Evolutionary conservation across 2,329 filamentous ascomycete species (phyloP).

Genomic region (Neodidymelliopsis sp.): DNA sequence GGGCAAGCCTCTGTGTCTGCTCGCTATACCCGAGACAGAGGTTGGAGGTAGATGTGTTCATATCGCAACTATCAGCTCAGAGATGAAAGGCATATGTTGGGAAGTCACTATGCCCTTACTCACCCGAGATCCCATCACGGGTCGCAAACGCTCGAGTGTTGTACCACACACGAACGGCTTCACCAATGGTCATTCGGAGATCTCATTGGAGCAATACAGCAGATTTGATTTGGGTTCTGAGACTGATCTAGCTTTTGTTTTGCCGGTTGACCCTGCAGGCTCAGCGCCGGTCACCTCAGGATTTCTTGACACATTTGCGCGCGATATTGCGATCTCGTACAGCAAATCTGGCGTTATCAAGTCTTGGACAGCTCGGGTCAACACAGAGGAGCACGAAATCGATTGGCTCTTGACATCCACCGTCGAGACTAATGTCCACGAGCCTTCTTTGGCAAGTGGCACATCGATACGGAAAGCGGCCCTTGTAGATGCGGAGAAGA

Average conservation of each 20-base stretch:
- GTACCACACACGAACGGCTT: conserved; percentile 34
- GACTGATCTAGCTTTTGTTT: conserved; percentile 64
- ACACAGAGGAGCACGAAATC: conserved; percentile 65
- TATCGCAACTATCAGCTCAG: conserved; percentile 82
- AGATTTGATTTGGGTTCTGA: conserved; percentile 70
- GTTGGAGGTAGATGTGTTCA: conserved; percentile 63
- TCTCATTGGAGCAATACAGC: conserved; percentile 71
- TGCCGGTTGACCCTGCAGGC: conserved; percentile 88
- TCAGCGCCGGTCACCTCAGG: conserved; percentile 73
- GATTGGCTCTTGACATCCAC: conserved; percentile 85
- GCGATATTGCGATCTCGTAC: conserved; percentile 86
- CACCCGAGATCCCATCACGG: conserved; percentile 36
- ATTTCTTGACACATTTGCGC: conserved; percentile 85
- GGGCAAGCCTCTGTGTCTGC: conserved; percentile 80
- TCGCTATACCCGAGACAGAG: conserved; percentile 73
- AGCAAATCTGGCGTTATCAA: conserved; percentile 76
- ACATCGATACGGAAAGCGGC: conserved; percentile 88
- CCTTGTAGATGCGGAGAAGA: conserved; percentile 76
- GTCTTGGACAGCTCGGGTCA: conserved; percentile 84
- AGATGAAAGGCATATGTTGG: conserved; percentile 83
- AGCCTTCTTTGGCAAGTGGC: conserved; percentile 80
- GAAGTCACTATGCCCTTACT: conserved; percentile 69
- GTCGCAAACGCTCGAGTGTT: conserved; percentile 35
- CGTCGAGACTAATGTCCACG: conserved; percentile 77
- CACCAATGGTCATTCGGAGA: conserved; percentile 42